Conservation (phyloP, 2,329 filamentous ascomycete genomes). For the Chlorencoelia australis region DNA sequence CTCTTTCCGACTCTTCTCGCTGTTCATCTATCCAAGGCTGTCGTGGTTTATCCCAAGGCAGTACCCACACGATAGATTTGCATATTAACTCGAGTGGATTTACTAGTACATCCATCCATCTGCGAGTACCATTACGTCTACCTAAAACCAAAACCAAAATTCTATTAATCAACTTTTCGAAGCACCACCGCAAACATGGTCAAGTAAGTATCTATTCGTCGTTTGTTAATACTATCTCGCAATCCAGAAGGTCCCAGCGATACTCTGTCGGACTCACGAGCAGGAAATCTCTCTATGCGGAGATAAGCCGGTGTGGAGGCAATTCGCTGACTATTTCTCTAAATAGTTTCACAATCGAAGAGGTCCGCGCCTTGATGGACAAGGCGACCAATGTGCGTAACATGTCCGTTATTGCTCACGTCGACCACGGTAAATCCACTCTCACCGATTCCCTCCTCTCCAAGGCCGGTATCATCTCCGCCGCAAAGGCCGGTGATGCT, state of each 20-base stretch:
- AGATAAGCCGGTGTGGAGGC: slow-evolving; percentile 1
- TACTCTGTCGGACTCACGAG: not conserved
- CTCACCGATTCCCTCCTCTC: slow-evolving; percentile 98
- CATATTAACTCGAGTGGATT: no score
- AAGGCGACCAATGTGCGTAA: slow-evolving; percentile 72
- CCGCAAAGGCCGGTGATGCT: slow-evolving; percentile 90
- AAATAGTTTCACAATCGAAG: slow-evolving; percentile 93
- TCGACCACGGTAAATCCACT: slow-evolving; percentile 99
- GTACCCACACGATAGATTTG: no score
- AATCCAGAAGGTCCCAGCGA: no score
- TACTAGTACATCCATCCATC: no score
- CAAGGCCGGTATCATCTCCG: slow-evolving; percentile 98
- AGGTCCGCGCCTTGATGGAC: slow-evolving; percentile 73
- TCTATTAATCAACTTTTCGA: slow-evolving; percentile 27
- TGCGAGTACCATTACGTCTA: no score
- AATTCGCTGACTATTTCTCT: slow-evolving; percentile 32
- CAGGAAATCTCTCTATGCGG: slow-evolving; percentile 1
- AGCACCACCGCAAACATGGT: slow-evolving; percentile 94
- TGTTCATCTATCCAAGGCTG: no score
- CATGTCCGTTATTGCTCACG: slow-evolving; percentile 99
- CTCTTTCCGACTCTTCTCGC: no score
- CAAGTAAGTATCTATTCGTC: slow-evolving; percentile 76
- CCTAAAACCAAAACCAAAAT: not conserved
- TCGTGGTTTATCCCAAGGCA: no score
- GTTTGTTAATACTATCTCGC: no score